These are phyloP conservation scores for Alternaria solani DNA, from an alignment of 2,329 filamentous ascomycete genomes.

Conservation along the genomic window DNA sequence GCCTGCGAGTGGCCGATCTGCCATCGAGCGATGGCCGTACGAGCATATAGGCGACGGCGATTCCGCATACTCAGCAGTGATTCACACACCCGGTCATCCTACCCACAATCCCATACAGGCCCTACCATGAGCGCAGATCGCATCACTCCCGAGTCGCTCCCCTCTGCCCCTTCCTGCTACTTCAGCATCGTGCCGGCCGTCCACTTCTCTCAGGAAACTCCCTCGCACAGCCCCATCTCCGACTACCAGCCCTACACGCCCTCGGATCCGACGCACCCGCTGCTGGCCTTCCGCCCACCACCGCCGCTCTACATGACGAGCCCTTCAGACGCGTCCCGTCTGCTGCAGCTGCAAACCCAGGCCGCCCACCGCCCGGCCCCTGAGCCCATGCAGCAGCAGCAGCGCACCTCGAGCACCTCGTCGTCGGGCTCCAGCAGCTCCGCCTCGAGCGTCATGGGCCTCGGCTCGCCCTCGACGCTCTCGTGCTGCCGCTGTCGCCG, in stretches of 20 bases:
- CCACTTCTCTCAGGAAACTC: conserved; percentile 48
- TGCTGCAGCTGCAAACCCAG: conserved; percentile 51
- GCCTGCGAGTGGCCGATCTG: conserved; percentile 8
- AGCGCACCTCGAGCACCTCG: conserved; percentile 19
- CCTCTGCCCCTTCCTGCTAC: conserved; percentile 39
- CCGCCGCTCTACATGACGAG: conserved; percentile 30
- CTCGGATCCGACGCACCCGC: conserved; percentile 46
- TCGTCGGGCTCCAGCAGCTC: conserved; percentile 21
- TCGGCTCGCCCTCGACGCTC: conserved; percentile 25
- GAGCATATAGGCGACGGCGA: conserved; percentile 25
- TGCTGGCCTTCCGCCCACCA: conserved; percentile 43
- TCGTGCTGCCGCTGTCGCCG: conserved; percentile 50
- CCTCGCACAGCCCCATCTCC: conserved; percentile 29
- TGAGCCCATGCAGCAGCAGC: conserved; percentile 36
- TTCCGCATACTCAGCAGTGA: conserved; percentile 16
- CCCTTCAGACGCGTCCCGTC: conserved; percentile 42
- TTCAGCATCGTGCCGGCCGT: conserved; percentile 40
- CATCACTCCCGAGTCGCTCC: conserved; percentile 16
- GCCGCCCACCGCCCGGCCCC: conserved; percentile 46
- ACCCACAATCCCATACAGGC: conserved; percentile 9
- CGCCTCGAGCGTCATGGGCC: conserved; percentile 19
- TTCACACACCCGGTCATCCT: conserved; percentile 19
- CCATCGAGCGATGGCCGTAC: conserved; percentile 19
- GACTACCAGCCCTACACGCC: conserved; percentile 35
- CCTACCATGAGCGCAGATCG: conserved; percentile 28